Conservation (phyloP, 2,329 filamentous ascomycete genomes). For the Colletotrichum spaethianum region DNA sequence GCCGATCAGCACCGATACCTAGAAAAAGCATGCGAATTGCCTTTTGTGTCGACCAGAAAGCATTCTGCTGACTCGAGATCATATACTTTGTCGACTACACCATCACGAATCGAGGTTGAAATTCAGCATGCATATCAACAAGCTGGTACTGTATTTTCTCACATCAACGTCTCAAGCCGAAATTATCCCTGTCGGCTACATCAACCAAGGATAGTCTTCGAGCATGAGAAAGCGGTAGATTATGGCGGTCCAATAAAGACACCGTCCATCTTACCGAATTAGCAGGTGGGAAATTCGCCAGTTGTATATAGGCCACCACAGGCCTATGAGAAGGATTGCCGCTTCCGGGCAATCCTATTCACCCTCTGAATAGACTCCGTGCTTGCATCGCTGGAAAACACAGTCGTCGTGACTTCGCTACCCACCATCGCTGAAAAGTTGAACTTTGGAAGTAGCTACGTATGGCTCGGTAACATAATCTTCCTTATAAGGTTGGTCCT, state of each 20-base stretch:
- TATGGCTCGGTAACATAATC: constrained; percentile 47
- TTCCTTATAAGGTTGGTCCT: constrained; percentile 43
- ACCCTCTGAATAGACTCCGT: constrained; percentile 44
- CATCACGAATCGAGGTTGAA: background rate
- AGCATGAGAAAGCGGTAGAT: background rate
- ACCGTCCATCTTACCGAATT: background rate
- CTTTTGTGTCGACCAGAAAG: background rate
- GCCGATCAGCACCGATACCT: no score
- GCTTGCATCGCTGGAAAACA: constrained; percentile 42
- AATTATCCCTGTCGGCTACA: no score
- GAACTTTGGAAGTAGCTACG: constrained; percentile 41
- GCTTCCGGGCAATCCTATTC: constrained; percentile 49
- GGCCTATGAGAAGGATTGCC: constrained; percentile 36
- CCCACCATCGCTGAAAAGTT: constrained; percentile 46
- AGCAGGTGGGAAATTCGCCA: background rate
- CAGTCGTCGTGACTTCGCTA: constrained; percentile 47
- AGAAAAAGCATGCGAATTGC: background rate
- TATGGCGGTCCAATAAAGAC: background rate
- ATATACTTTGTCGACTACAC: background rate
- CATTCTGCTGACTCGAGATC: background rate
- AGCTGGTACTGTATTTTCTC: no score
- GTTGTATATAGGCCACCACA: background rate
- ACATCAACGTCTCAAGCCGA: no score
- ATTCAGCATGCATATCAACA: background rate
- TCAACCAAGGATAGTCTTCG: background rate